Base-by-base conservation (phyloP, 805 yeast species). In the Ogataea angusta region DNA sequence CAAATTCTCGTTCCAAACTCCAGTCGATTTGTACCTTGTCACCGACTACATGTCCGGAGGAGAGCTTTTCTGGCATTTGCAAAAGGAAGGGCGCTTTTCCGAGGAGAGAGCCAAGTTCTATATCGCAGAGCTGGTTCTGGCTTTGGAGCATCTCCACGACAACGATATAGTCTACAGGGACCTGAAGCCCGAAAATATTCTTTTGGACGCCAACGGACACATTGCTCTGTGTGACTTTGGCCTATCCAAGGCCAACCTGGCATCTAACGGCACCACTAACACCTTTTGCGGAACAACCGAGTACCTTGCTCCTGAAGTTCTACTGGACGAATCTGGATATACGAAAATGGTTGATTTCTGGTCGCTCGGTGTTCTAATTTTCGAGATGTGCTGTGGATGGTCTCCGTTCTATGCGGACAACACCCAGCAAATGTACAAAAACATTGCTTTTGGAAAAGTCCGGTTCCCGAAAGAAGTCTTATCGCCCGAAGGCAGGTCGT, bases 331-430 rank as follows among this genome's bases (percentile, higher is more conserved):
- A 64, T 77, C 86, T 40, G 99, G 99, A 13, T 93, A 93, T 68
- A 93, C 98, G 27, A 89, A 90, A 65, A 91, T 93, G 98, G 99
- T 93, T 46, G 99, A 93, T 64, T 93, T 93, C 56, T 93, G 99
- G 99, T 90, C 98, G 2, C 69, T 93, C 43, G 99, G 99, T 45
- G 99, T 93, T 18, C 70, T 93, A 43, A 89, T 93, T 33, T 93
- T 93, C 65, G 99, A 93, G 68, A 93, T 93, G 99, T 90, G 98
- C 65, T 93, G 98, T 68, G 99, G 99, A 37, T 93, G 98, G 99
- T 85, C 96, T 4, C 99, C 99, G 40, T 93, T 93, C 64, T 93
- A 88, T 58, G 99, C 98, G 19, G 97, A 91, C 48, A 91, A 88
- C 63, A 89, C 95, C 36, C 98, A 93, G 69, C 96, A 93, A 65